phyloP scores from a whole-genome alignment of 345 rosid species.

The Eucalyptus urophylla region DNA sequence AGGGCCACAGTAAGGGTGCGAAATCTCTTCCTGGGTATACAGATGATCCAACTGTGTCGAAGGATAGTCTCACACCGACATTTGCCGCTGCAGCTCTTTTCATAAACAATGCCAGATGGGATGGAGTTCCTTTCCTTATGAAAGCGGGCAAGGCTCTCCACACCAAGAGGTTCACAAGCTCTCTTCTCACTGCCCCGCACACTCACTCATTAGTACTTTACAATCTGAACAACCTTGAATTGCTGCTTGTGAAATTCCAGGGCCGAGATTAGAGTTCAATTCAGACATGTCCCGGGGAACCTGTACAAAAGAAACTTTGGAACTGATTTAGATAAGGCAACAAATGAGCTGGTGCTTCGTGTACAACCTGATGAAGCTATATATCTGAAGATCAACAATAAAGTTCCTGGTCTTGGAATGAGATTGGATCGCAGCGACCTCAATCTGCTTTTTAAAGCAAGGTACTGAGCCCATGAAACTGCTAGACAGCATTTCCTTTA shows the following conservation, averaged over 20 bases:
- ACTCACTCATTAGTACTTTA: background rate
- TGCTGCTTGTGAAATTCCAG: conserved; percentile 5
- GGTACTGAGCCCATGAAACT: conserved; percentile 14
- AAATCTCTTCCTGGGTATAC: conserved; percentile 49
- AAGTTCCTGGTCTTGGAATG: conserved; percentile 95
- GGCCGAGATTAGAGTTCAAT: conserved; percentile 90
- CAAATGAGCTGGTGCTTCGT: conserved; percentile 81
- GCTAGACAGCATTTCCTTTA: background rate
- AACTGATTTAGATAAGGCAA: conserved; percentile 65
- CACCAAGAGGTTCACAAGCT: conserved; percentile 32
- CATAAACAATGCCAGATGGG: conserved; percentile 89
- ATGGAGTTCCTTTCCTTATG: conserved; percentile 92
- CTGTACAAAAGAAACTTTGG: conserved; percentile 64
- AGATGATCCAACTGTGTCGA: conserved; percentile 72
- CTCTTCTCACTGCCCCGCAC: background rate
- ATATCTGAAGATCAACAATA: conserved; percentile 90
- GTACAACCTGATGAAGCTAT: conserved; percentile 98
- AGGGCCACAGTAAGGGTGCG: conserved; percentile 63
- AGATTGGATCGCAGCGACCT: conserved; percentile 86
- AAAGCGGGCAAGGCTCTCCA: conserved; percentile 93
- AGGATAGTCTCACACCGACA: conserved; percentile 67
- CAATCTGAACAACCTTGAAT: background rate
- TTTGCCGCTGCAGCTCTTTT: conserved; percentile 92
- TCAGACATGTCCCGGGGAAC: conserved; percentile 88
- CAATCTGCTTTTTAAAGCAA: conserved; percentile 58